Conservation (phyloP, 164 flowering plant species). For the Warburgia ugandensis region DNA sequence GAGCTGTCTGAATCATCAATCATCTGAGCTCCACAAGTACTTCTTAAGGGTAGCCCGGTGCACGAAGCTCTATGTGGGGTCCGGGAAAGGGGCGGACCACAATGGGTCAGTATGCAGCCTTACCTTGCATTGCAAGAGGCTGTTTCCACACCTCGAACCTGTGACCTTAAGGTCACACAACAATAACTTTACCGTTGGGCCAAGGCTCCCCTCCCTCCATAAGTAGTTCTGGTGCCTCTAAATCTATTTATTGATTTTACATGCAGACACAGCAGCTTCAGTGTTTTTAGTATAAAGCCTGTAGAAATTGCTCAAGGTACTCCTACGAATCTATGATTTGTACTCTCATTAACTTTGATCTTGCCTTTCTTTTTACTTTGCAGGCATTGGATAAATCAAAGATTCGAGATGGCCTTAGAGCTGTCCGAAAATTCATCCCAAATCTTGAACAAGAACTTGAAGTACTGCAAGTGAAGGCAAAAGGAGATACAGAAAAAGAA, state of each 20-base stretch:
- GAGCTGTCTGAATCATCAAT: too few relatives aligned
- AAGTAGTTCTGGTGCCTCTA: too few relatives aligned
- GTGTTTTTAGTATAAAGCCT: background rate
- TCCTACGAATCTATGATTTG: background rate
- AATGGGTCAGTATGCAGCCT: too few relatives aligned
- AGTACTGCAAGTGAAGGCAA: constrained; percentile 44
- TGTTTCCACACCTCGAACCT: too few relatives aligned
- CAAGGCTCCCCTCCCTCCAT: too few relatives aligned
- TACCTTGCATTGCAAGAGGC: too few relatives aligned
- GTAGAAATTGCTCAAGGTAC: background rate
- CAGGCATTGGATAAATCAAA: constrained; percentile 94
- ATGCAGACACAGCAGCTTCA: background rate
- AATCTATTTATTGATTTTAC: background rate
- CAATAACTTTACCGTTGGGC: too few relatives aligned
- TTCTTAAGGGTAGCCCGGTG: too few relatives aligned
- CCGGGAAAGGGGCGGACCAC: too few relatives aligned
- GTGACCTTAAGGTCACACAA: too few relatives aligned
- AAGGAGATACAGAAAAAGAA: constrained; percentile 19
- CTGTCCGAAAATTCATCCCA: constrained; percentile 69
- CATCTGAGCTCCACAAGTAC: too few relatives aligned
- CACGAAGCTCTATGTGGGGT: too few relatives aligned
- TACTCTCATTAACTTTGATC: background rate
- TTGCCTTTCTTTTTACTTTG: background rate
- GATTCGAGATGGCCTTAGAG: constrained; percentile 68
- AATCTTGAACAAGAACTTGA: constrained; percentile 75